These are phyloP conservation scores for Termitomyces sp. DNA, from an alignment of 768 basidiomycete genomes.

Conservation along the genomic window DNA sequence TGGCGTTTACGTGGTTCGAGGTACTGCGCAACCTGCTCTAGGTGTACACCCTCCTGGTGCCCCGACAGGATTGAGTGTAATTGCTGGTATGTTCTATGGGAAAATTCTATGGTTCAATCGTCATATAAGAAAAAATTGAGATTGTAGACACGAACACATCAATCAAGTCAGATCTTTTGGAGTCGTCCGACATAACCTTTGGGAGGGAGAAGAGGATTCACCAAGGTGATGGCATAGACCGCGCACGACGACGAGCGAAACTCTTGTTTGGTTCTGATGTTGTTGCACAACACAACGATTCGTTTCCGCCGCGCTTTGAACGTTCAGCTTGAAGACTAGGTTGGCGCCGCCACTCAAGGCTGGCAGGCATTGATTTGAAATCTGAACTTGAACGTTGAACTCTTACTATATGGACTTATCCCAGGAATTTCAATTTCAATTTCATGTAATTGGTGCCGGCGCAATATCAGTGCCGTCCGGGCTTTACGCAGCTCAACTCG, in stretches of 20 bases:
- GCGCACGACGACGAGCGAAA: not conserved
- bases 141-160: conserved; percentile 52
- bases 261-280: conserved; percentile 3
- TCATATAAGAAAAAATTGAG: conserved; percentile 2
- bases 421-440: too few species aligned
- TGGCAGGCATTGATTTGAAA: too few species aligned
- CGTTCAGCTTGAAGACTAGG: too few species aligned
- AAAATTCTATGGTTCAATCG: not conserved
- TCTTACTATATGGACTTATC: too few species aligned
- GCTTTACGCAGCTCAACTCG: too few species aligned
- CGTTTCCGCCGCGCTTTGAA: too few species aligned
- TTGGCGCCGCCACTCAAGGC: too few species aligned
- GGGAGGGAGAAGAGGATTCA: not conserved
- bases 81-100: conserved; percentile 57
- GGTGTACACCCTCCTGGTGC: conserved; percentile 52
- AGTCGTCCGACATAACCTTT: conserved; percentile 40
- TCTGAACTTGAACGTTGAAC: too few species aligned
- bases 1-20: conserved; percentile 54
- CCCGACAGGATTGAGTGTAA: conserved; percentile 60
- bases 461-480: too few species aligned
- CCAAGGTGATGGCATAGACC: not conserved
- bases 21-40: conserved; percentile 58
- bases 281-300: not conserved
- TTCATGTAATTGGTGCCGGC: too few species aligned
- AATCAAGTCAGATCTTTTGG: conserved; percentile 65